phyloP scores from a whole-genome alignment of 257 asterid genomes.

The Avicennia marina region DNA sequence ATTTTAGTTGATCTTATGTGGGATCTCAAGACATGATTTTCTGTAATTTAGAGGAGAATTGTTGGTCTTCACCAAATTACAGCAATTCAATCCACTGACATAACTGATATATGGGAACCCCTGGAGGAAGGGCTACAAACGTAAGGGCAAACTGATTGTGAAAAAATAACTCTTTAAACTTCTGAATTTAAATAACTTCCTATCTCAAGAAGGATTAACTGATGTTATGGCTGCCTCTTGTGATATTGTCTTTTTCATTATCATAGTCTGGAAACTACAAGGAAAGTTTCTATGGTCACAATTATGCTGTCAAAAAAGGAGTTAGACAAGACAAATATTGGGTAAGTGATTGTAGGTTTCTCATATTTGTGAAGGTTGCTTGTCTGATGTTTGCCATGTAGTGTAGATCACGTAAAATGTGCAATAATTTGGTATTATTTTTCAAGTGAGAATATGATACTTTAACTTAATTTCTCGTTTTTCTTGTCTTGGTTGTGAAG shows the following conservation, averaged over 20 bases:
- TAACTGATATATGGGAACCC: conserved; percentile 98
- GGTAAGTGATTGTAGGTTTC: conserved; percentile 44
- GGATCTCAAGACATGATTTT: conserved; percentile 8
- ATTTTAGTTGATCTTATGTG: neutral
- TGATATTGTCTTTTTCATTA: neutral
- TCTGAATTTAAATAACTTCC: conserved; percentile 1
- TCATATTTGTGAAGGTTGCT: neutral
- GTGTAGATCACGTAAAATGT: too few relatives aligned
- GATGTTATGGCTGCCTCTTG: conserved; percentile 1
- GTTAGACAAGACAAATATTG: conserved; percentile 58
- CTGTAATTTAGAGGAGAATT: conserved; percentile 69
- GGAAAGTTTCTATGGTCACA: conserved; percentile 92
- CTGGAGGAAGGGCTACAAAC: conserved; percentile 95
- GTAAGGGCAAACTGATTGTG: conserved; percentile 37
- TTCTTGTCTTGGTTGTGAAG: neutral
- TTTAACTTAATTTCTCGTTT: neutral
- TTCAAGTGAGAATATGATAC: too few relatives aligned
- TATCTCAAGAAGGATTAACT: neutral
- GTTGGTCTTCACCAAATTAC: conserved; percentile 94
- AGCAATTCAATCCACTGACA: conserved; percentile 76
- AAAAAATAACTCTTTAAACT: neutral
- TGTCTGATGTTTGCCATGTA: too few relatives aligned
- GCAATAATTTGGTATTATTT: too few relatives aligned
- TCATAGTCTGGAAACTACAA: conserved; percentile 76
- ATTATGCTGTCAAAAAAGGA: conserved; percentile 75